Base-by-base conservation (phyloP, 1,139 yeast species). In the Ashbya aceris region DNA sequence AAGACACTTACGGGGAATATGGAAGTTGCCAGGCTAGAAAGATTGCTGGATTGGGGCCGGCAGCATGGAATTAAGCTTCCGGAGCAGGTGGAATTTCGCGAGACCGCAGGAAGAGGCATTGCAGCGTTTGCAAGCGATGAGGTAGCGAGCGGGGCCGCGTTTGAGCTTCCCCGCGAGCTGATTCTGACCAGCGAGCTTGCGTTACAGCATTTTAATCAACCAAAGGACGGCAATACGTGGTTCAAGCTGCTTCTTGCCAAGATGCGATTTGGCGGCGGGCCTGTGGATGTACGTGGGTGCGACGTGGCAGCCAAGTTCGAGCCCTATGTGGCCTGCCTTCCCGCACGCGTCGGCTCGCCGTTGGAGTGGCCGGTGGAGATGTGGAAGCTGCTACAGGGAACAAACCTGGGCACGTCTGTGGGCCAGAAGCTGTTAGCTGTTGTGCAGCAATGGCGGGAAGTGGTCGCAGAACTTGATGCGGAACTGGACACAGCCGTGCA, bases 321-420 rank as follows among this genome's bases (percentile, higher is more conserved):
- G 34, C 74, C 79, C 0, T 86, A 83, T 53, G 54, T 85, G 20
- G 59, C 67, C 12, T 61, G 70, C 11, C 66, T 86, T 28, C 95
- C 95, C 4, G 53, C 54, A 2, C 66, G 67, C 7, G 70, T 77
- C 13, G 73, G 74, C 38, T 69, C 82, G 2, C 94, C 95, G 2
- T 70, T 77, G 39, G 70, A 73, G 40, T 85, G 89, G 85, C 66
- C 65, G 27, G 67, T 73, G 0, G 59, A 58, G 7, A 86, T 82
- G 41, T 67, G 73, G 48, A 56, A 60, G 5, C 61, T 69, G 42
- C 62, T 86, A 8, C 63, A 67, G 30, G 87, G 86, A 0, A 81
- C 95, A 0, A 81, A 80, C 53, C 60, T 76, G 2, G 60, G 58
- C 8, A 60, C 58, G 8, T 68, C 74, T 5, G 49, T 70, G 4